Evolutionary conservation across 2,329 filamentous ascomycete species (phyloP).

Genomic region (Verticillium albo-atrum): DNA sequence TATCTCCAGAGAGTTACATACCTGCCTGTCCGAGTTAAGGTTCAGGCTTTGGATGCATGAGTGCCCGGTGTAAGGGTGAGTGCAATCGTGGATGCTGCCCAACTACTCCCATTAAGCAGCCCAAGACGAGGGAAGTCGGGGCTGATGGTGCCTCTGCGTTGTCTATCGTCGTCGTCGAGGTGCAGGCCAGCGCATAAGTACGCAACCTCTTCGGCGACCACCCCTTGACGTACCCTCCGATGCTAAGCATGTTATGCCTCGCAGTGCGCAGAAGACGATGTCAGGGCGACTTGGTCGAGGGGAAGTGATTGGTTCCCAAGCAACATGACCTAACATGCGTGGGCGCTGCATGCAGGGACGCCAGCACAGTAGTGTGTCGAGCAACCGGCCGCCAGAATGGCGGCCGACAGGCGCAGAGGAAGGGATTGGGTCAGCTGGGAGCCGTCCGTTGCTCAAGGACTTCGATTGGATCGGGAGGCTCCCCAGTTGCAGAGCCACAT

Average conservation of each 20-base stretch:
- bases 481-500: too few relatives aligned
- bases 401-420: not conserved
- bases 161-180: not conserved
- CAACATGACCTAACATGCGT: not conserved
- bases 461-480: too few relatives aligned
- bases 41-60: not conserved
- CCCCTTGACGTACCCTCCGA: not conserved
- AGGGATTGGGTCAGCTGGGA: too few relatives aligned
- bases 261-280: not conserved
- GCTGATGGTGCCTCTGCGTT: not conserved
- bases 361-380: not conserved
- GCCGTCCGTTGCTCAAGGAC: too few relatives aligned
- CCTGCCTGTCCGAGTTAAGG: not conserved
- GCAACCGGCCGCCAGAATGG: not conserved
- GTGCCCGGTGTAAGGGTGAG: constrained; percentile 9
- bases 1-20: not conserved
- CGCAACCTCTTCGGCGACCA: not conserved
- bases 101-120: not conserved
- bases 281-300: not conserved
- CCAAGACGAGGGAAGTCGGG: not conserved
- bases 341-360: not conserved
- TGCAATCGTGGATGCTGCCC: constrained; percentile 17
- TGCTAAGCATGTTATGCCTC: not conserved
- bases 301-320: not conserved
- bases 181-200: not conserved